phyloP scores from a whole-genome alignment of 805 yeast genomes.

The Nakazawaea holstii region DNA sequence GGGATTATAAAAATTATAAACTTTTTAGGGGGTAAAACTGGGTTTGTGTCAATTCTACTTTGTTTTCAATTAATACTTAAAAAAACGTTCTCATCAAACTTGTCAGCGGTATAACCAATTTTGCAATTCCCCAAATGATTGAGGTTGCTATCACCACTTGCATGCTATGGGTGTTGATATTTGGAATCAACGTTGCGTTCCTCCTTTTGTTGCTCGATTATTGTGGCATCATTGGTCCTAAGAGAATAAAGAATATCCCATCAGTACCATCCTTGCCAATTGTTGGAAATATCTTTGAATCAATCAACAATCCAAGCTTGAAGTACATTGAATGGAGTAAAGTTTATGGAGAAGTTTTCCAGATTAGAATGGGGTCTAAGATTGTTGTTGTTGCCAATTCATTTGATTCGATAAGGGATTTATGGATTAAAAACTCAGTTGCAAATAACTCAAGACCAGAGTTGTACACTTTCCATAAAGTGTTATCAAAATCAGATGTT shows the following conservation, averaged over 20 bases:
- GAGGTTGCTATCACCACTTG: too few relatives aligned
- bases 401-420: conserved; percentile 41
- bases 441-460: conserved; percentile 65
- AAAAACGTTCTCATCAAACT: too few relatives aligned
- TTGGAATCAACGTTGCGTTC: too few relatives aligned
- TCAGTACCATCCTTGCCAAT: conserved; percentile 42
- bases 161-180: too few relatives aligned
- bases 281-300: conserved; percentile 44
- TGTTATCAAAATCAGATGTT: conserved; percentile 50
- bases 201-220: conserved; percentile 7
- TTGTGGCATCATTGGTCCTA: conserved; percentile 19
- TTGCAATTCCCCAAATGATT: too few relatives aligned
- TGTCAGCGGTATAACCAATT: too few relatives aligned
- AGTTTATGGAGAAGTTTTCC: conserved; percentile 47
- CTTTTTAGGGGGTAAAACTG: too few relatives aligned
- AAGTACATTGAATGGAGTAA: conserved; percentile 39
- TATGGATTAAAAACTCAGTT: conserved; percentile 47
- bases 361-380: conserved; percentile 53
- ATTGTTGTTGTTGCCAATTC: conserved; percentile 65
- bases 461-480: conserved; percentile 60
- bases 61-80: too few relatives aligned
- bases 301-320: conserved; percentile 43
- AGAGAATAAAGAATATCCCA: conserved; percentile 32
- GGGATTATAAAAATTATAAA: too few relatives aligned
- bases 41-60: too few relatives aligned